Percentiles rank a stretch among this genome's conserved stretches.
Evolutionary conservation across 192 early-diverging fungal species (phyloP).

Genomic region (Linnemannia hyalina): DNA sequence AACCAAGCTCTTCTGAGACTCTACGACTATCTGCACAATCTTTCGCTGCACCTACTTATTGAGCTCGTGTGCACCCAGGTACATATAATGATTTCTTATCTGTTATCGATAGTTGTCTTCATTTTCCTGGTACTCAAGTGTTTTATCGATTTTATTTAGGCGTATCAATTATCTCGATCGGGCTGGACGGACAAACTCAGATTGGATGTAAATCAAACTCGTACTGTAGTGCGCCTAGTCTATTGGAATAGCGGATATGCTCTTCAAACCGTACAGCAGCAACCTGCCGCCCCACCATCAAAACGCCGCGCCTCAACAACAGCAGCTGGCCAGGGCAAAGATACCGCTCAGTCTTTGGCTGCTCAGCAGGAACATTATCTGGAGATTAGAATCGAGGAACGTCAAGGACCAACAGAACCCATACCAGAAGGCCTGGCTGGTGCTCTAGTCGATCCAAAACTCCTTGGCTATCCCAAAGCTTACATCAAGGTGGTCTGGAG

Average conservation of each 20-base stretch:
- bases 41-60: slow-evolving; percentile 74
- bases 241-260: slow-evolving; percentile 57
- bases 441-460: slow-evolving; percentile 54
- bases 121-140: not conserved
- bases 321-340: slow-evolving; percentile 3
- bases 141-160: slow-evolving; percentile 2
- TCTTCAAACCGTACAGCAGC: slow-evolving; percentile 10
- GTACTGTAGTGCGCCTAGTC: slow-evolving; percentile 50
- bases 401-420: not conserved
- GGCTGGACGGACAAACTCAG: slow-evolving; percentile 62
- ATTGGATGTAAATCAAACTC: slow-evolving; percentile 54
- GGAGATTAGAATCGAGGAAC: slow-evolving; percentile 50
- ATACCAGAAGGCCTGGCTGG: slow-evolving; percentile 51
- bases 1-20: slow-evolving; percentile 77
- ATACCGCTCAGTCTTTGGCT: not conserved
- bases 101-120: no score
- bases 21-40: slow-evolving; percentile 81
- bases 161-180: slow-evolving; percentile 40
- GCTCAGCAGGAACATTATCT: slow-evolving; percentile 49
- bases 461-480: slow-evolving; percentile 64
- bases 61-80: slow-evolving; percentile 79
- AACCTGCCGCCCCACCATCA: slow-evolving; percentile 6
- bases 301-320: slow-evolving; percentile 36
- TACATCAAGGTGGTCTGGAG: slow-evolving; percentile 59
- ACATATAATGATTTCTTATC: not conserved